phyloP scores from a whole-genome alignment of 2,329 filamentous ascomycete genomes.

The Alternaria metachromatica region DNA sequence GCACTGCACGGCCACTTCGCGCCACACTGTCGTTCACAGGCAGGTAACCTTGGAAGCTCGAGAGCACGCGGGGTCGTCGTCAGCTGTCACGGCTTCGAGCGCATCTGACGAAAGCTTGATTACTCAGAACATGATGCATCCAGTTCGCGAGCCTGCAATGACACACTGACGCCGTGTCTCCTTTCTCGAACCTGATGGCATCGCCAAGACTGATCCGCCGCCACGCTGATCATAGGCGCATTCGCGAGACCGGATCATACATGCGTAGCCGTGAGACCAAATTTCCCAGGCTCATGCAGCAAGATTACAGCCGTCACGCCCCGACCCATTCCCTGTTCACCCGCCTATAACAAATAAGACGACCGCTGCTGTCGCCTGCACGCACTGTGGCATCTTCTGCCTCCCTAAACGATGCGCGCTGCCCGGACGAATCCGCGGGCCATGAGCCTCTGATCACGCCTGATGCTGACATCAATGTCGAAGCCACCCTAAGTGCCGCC shows the following conservation, averaged over 20 bases:
- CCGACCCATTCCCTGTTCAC: slow-evolving; percentile 7
- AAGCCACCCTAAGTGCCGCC: slow-evolving; percentile 25
- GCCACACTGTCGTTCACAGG: not conserved
- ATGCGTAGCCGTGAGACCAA: slow-evolving; percentile 20
- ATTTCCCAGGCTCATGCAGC: slow-evolving; percentile 23
- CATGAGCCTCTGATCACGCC: slow-evolving; percentile 21
- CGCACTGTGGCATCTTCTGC: slow-evolving; percentile 44
- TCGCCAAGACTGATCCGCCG: slow-evolving; percentile 28
- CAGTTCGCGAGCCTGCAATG: not conserved
- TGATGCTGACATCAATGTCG: slow-evolving; percentile 33
- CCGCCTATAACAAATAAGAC: slow-evolving; percentile 19
- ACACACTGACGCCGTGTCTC: not conserved
- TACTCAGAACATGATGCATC: not conserved
- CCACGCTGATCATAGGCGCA: slow-evolving; percentile 24
- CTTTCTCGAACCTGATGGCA: slow-evolving; percentile 24
- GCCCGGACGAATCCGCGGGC: slow-evolving; percentile 44
- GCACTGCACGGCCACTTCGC: slow-evolving; percentile 10
- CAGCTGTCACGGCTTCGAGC: not conserved
- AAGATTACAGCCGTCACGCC: slow-evolving; percentile 19
- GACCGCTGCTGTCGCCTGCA: slow-evolving; percentile 33
- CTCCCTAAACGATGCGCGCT: slow-evolving; percentile 41
- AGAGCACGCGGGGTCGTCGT: not conserved
- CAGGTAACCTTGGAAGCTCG: not conserved
- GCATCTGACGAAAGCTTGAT: not conserved
- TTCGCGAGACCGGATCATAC: slow-evolving; percentile 24